Evolutionary conservation across 768 basidiomycete genomes (phyloP).

Genomic region (Termitomyces sp.): DNA sequence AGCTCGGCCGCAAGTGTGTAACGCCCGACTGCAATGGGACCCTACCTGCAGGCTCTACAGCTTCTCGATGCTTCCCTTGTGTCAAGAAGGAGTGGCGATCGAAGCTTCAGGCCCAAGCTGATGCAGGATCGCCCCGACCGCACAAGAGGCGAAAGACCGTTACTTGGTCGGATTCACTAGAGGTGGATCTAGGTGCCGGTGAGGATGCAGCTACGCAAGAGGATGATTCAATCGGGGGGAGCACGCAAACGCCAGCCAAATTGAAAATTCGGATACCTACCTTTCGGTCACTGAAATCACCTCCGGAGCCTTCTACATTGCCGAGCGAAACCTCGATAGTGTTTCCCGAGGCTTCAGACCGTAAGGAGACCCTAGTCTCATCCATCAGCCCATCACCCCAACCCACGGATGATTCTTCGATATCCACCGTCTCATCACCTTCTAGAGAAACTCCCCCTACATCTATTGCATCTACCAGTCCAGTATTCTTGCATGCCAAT

Average conservation of each 20-base stretch:
- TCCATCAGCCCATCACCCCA: not conserved
- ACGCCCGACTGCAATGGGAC: constrained; percentile 9
- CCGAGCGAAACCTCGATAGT: not conserved
- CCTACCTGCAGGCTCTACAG: constrained; percentile 8
- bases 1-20: constrained; percentile 13
- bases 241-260: not conserved
- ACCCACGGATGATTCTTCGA: not conserved
- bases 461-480: not conserved
- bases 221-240: not conserved
- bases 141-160: constrained; percentile 26
- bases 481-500: not conserved
- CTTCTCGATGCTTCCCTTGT: constrained; percentile 17
- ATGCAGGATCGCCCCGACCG: not conserved
- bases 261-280: constrained; percentile 11
- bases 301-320: not conserved
- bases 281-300: not conserved
- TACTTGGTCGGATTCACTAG: constrained; percentile 31
- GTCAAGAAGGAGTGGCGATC: constrained; percentile 19
- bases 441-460: not conserved
- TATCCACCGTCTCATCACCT: not conserved
- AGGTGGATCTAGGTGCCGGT: constrained; percentile 4
- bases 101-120: constrained; percentile 1
- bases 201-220: not conserved
- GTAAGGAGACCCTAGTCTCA: too few relatives aligned
- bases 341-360: too few relatives aligned